A percentile compares a stretch with the other conserved stretches of the same genome.
These are phyloP conservation scores for Aspergillus sp. DNA, from an alignment of 2,329 filamentous ascomycete species.

Conservation along the genomic window DNA sequence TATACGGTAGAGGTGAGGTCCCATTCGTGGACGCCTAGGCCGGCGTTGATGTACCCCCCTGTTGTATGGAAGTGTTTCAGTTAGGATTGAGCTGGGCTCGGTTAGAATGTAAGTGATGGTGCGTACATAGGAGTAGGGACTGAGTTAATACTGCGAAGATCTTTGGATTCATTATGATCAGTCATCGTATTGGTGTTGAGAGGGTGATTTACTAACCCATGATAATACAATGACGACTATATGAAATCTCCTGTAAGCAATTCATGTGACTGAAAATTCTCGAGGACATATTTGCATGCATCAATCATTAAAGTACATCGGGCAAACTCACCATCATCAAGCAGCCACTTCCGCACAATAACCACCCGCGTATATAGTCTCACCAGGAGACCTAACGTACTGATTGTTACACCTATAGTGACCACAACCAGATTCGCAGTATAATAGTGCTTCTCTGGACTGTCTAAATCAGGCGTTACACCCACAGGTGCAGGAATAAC, in stretches of 20 bases:
- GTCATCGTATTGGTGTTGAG: too few relatives aligned
- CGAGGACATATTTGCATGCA: not conserved
- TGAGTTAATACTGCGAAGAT: not conserved
- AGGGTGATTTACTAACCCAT: not conserved
- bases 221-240: not conserved
- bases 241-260: not conserved
- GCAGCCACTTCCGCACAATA: slow-evolving; percentile 2
- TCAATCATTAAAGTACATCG: too few relatives aligned
- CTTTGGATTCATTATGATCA: not conserved
- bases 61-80: too few relatives aligned
- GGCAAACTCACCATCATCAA: slow-evolving; percentile 3
- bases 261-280: not conserved
- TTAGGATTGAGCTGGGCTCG: not conserved
- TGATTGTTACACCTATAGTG: not conserved
- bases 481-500: not conserved
- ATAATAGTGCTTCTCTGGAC: not conserved
- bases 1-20: not conserved
- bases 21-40: slow-evolving; percentile 4
- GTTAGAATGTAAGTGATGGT: too few relatives aligned
- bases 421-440: not conserved
- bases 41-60: slow-evolving; percentile 3
- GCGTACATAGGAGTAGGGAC: not conserved
- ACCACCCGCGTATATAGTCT: not conserved
- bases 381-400: not conserved
- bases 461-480: not conserved